phyloP scores from a whole-genome alignment of 495 filamentous ascomycete genomes.

The Podospora conica region DNA sequence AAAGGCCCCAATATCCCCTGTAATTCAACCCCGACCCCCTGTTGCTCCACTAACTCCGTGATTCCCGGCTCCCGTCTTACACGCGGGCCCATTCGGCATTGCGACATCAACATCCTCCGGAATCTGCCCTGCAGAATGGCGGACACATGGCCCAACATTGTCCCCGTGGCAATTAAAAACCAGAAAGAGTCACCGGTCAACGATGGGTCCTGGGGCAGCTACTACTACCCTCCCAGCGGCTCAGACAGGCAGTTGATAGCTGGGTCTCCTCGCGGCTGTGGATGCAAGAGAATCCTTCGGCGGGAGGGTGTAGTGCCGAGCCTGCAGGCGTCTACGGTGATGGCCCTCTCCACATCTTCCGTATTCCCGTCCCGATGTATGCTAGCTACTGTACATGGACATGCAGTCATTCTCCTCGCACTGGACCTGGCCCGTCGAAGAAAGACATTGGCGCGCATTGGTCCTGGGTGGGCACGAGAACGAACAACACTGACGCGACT shows the following conservation, averaged over 20 bases:
- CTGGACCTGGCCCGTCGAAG: not conserved
- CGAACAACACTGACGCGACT: not conserved
- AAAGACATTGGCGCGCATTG: not conserved
- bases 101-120: not conserved
- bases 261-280: not conserved
- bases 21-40: not conserved
- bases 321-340: not conserved
- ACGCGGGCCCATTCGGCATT: not conserved
- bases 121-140: not conserved
- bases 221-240: not conserved
- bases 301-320: not conserved
- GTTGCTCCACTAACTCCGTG: not conserved
- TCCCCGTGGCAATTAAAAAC: not conserved
- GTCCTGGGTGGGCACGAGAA: not conserved
- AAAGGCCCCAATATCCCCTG: not conserved
- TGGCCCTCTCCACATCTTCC: not conserved
- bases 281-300: not conserved
- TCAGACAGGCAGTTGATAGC: not conserved
- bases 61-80: not conserved
- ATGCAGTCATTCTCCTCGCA: not conserved
- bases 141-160: not conserved
- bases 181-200: not conserved
- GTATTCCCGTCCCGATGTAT: not conserved
- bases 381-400: not conserved
- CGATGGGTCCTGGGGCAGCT: not conserved